These are phyloP conservation scores for Elaeis guineensis DNA, from an alignment of 176 grass and related monocot genomes.

Conservation along the genomic window DNA sequence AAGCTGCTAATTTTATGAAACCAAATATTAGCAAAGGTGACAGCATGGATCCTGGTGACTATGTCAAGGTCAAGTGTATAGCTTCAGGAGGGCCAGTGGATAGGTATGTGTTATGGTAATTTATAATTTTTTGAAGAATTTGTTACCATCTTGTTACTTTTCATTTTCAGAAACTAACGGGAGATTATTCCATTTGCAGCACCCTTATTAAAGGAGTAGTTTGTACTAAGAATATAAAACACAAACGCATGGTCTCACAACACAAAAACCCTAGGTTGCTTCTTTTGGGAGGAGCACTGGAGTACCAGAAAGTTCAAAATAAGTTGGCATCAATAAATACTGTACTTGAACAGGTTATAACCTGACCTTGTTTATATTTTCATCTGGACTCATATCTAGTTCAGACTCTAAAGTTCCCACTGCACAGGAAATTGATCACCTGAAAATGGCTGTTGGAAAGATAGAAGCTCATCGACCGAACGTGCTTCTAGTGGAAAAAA, in stretches of 20 bases:
- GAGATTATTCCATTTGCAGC: constrained; percentile 36
- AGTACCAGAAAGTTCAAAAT: constrained; percentile 75
- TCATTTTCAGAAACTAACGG: constrained; percentile 31
- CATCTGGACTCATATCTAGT: constrained; percentile 2
- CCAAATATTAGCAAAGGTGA: constrained; percentile 80
- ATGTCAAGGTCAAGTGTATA: constrained; percentile 92
- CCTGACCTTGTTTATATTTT: background rate
- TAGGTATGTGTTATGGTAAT: constrained; percentile 39
- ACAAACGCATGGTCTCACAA: constrained; percentile 82
- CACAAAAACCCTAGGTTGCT: constrained; percentile 65
- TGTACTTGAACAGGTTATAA: constrained; percentile 66
- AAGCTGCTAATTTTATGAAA: constrained; percentile 73
- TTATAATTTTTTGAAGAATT: no score
- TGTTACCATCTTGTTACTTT: constrained; percentile 8
- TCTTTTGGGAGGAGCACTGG: constrained; percentile 77
- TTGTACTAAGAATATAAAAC: constrained; percentile 92
- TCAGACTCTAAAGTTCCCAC: background rate
- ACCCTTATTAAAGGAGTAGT: constrained; percentile 76
- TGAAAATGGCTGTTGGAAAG: constrained; percentile 54
- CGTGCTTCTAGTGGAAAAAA: constrained; percentile 85
- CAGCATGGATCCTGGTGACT: constrained; percentile 82
- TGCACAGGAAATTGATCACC: constrained; percentile 64
- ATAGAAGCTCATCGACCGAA: constrained; percentile 60
- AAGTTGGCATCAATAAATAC: constrained; percentile 69
- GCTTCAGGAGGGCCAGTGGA: constrained; percentile 59